These are phyloP conservation scores for Gossypium davidsonii DNA, from an alignment of 441 rosid species.

Conservation along the genomic window DNA sequence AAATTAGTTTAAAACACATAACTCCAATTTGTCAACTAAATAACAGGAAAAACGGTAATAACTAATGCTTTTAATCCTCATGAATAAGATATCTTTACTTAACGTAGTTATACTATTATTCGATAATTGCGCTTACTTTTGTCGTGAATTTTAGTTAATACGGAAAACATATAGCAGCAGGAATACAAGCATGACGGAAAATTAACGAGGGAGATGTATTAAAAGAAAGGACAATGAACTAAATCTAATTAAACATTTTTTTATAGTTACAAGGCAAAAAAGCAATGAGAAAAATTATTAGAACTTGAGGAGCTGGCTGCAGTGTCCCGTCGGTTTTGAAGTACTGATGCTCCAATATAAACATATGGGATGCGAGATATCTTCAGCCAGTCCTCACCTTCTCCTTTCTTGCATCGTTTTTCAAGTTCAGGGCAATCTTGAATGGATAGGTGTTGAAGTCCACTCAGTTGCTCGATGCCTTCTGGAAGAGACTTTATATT, in stretches of 20 bases:
- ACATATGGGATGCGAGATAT: constrained; percentile 12
- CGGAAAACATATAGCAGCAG: not conserved
- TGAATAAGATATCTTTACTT: too few species aligned
- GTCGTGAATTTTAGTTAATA: too few species aligned
- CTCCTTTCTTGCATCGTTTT: not conserved
- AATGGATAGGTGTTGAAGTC: constrained; percentile 24
- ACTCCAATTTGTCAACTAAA: too few species aligned
- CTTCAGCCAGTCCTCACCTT: constrained; percentile 19
- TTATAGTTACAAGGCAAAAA: not conserved
- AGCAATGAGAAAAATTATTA: not conserved
- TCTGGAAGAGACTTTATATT: constrained; percentile 10
- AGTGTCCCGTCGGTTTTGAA: not conserved
- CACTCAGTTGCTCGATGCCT: constrained; percentile 7
- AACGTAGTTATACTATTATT: too few species aligned
- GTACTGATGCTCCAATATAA: constrained; percentile 10
- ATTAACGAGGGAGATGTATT: not conserved
- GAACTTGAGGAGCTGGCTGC: not conserved
- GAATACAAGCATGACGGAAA: not conserved
- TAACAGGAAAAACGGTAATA: too few species aligned
- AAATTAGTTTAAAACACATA: too few species aligned
- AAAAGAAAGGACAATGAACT: not conserved
- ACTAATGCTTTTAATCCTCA: too few species aligned
- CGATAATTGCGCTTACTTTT: too few species aligned
- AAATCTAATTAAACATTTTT: not conserved
- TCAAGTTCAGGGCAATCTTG: constrained; percentile 21